Evolutionary conservation across 805 yeast genomes (phyloP), one percentile per base, ranked within the genome.

Genomic region (Starmerella stellata): DNA sequence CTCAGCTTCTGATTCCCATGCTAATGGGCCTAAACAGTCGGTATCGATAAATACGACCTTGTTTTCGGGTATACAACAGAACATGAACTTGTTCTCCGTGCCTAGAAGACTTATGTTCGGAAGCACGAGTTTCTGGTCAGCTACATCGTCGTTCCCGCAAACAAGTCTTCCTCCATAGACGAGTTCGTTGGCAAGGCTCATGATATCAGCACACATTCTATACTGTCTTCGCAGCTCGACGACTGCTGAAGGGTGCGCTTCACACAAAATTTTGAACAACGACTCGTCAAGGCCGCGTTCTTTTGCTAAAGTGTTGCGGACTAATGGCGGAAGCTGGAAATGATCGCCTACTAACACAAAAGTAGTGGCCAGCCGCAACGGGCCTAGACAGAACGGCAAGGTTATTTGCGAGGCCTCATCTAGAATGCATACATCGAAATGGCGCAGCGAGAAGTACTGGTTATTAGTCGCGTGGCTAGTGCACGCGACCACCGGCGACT

Each of bases 391-490:
- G 4, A 80, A 66, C 0, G 99, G 98, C 66, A 87, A 65, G 0
- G 95, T 77, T 1, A 87, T 79, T 52, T 90, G 98, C 1, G 95
- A 83, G 0, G 96, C 96, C 56, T 90, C 99, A 56, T 90, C 99
- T 33, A 90, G 69, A 31, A 90, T 83, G 53, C 95, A 92, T 53
- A 79, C 87, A 52, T 90, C 98, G 57, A 90, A 90, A 14, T 61
- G 65, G 25, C 71, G 57, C 50, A 63, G 50, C 68, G 59, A 38
- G 49, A 83, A 75, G 2, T 74, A 56, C 52, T 74, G 64, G 52
- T 76, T 81, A 27, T 60, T 65, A 15, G 82, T 68, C 0, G 93
- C 85, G 33, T 87, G 61, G 52, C 93, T 80, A 0, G 98, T 90
- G 2, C 83, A 69, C 0, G 95, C 98, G 1, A 90, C 90, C 2